Conservation (phyloP, 257 asterid genomes). For the Solanum chiquidenum region DNA sequence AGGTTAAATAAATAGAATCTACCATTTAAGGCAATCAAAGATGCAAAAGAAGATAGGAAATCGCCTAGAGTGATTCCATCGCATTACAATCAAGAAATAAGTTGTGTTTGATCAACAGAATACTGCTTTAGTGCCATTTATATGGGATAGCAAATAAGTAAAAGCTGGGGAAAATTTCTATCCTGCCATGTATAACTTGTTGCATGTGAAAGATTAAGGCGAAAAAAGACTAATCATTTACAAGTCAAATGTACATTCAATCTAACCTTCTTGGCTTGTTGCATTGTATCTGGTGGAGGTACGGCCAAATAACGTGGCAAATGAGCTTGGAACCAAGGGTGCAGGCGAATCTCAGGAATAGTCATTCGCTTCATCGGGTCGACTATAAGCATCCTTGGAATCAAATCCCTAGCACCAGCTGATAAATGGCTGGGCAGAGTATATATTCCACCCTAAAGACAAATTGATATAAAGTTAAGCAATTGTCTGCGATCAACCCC, state of each 20-base stretch:
- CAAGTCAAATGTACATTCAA: neutral
- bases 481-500: neutral
- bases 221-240: neutral
- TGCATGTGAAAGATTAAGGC: neutral
- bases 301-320: slow-evolving; percentile 89
- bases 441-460: slow-evolving; percentile 72
- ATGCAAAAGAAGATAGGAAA: neutral
- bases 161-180: neutral
- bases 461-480: slow-evolving; percentile 7
- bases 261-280: slow-evolving; percentile 85
- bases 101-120: neutral
- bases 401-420: slow-evolving; percentile 77
- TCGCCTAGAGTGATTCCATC: neutral
- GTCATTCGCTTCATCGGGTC: slow-evolving; percentile 91
- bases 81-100: neutral
- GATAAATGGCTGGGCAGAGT: slow-evolving; percentile 96
- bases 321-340: slow-evolving; percentile 86
- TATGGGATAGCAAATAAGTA: neutral
- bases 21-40: neutral
- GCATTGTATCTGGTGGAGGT: slow-evolving; percentile 78
- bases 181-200: neutral
- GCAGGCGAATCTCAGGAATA: slow-evolving; percentile 83
- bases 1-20: neutral
- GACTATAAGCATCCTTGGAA: slow-evolving; percentile 88
- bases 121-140: neutral